Evolutionary conservation across 257 asterid species (phyloP), one percentile per base, ranked within the genome.

Genomic region (Solanum appendiculatum): DNA sequence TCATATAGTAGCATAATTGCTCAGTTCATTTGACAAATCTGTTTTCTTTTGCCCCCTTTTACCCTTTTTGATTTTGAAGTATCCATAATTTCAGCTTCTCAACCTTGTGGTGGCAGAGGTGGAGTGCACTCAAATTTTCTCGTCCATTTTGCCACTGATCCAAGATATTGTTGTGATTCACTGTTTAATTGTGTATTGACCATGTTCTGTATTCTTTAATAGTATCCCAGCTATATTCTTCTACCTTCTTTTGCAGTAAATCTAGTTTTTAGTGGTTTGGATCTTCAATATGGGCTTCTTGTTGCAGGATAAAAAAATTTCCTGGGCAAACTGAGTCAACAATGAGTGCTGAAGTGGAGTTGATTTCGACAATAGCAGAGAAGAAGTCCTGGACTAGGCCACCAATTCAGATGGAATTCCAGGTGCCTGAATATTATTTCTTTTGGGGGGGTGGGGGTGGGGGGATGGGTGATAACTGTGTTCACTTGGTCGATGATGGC

Each of bases 311-410:
- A 87, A 92, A 95, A 90, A 97, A 97, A 92, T 97, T 97, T 87
- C 99, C 99, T 27, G 99, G 99, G 73, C 99, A 97, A 93, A 97
- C 99, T 87, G 99, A 97, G 90, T 95, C 99, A 63, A 97, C 99
- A 75, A 86, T 97, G 93, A 97, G 99, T 88, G 99, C 99, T 86
- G 99, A 97, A 91, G 95, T 97, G 83, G 99, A 97, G 92, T 92
- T 97, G 90, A 97, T 97, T 90, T 95, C 99, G 64, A 97, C 99
- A 82, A 95, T 97, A 68, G 94, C 93, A 34, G 99, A 97, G 87
- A 97, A 97, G 96, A 97, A 97, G 92, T 96, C 98, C 20, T 96
- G 98, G 99, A 97, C 98, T 34, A 93, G 99, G 84, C 99, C 99
- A 88, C 99, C 99, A 39, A 97, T 97, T 93, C 98, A 97, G 93